Evolutionary conservation across 345 rosid species (phyloP), one percentile per base, ranked within the genome.

Genomic region (Excoecaria agallocha): DNA sequence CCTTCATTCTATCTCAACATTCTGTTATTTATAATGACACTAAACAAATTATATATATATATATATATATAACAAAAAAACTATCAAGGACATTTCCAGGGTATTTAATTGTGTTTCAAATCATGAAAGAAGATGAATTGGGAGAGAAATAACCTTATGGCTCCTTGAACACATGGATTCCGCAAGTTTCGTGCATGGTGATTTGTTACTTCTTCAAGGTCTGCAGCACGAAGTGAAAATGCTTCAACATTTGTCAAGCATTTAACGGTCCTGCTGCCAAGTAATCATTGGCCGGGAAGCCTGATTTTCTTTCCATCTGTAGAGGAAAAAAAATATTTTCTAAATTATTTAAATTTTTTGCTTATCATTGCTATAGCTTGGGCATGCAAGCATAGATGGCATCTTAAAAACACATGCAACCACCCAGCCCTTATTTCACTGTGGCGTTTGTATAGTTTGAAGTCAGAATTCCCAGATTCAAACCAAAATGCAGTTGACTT

Each of bases 211-310:
- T 90, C 94, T 94, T 94, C 89, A 45, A 92, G 83, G 79, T 94
- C 97, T 56, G 86, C 85, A 16, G 90, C 97, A 65, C 85, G 80
- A 68, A 92, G 93, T 39, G 93, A 86, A 79, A 94, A 94, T 25
- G 97, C 97, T 84, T 90, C 97, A 39, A 92, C 93, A 52, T 94
- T 94, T 57, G 92, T 83, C 75, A 84, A 66, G 52, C 98, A 94
- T 76, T 60, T 82, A 1, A 94, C 93, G 0, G 39, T 85, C 82
- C 97, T 86, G 77, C 74, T 83, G 77, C 98, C 86, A 19, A 77
- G 60, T 78, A 84, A 70, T 4, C 88, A 81, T 59, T 82, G 86
- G 41, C 90, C 85, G 4, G 82, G 79, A 48, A 76, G 52, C 80
- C 75, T 87, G 56, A 83, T 82, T 76, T 79, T 88, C 68, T 77